Evolutionary conservation across 129 eudicot genomes (phyloP).

Genomic region (Cynara cardunculus): DNA sequence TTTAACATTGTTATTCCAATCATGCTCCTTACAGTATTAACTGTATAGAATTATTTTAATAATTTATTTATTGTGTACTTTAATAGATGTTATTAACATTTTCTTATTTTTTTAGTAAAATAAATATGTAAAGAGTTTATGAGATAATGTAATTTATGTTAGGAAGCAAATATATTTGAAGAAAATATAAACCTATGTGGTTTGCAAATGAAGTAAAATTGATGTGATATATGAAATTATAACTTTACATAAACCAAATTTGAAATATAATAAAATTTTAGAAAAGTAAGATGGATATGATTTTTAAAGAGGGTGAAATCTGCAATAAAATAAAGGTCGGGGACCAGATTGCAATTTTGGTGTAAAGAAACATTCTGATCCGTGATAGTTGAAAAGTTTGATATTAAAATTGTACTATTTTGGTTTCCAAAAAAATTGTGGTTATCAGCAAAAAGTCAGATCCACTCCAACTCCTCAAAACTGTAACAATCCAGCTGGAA

Average conservation of each 20-base stretch:
- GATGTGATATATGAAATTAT: not conserved
- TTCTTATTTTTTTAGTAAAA: too few species aligned
- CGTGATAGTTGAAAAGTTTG: constrained; percentile 8
- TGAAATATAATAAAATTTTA: not conserved
- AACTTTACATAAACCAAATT: not conserved
- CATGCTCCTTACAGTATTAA: too few species aligned
- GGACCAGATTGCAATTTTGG: not conserved
- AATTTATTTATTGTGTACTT: too few species aligned
- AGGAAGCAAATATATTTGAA: too few species aligned
- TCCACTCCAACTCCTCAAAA: constrained; percentile 40
- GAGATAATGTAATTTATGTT: too few species aligned
- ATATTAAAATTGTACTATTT: constrained; percentile 14
- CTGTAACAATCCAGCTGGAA: constrained; percentile 46
- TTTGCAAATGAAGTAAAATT: not conserved
- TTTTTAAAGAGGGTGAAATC: not conserved
- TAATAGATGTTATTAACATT: too few species aligned
- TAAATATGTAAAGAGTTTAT: too few species aligned
- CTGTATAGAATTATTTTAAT: too few species aligned
- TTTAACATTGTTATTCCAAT: too few species aligned
- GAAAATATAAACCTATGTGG: not conserved
- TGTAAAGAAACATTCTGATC: constrained; percentile 23
- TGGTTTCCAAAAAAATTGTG: constrained; percentile 26
- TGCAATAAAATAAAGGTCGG: not conserved
- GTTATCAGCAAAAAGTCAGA: constrained; percentile 33
- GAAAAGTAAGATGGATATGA: not conserved